Base-by-base conservation (phyloP, 2,329 filamentous ascomycete genomes). In the Fusarium begoniae region DNA sequence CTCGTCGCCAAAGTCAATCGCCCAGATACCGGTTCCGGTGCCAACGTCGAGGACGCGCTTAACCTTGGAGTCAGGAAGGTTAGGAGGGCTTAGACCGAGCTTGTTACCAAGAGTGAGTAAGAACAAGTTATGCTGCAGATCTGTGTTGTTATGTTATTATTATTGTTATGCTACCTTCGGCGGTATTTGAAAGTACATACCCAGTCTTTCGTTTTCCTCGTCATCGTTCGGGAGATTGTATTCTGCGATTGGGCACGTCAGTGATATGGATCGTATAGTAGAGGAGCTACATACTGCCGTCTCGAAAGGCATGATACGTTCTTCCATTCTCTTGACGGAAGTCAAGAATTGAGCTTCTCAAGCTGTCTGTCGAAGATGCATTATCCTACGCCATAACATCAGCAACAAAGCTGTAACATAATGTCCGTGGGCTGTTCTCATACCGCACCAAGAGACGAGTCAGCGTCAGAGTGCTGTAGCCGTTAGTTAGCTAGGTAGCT, bases 41-140 rank as follows among this genome's bases (percentile, higher is more conserved):
- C 67, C 67, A n/a, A 70, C 37, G 35, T 70, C 67, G 0, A 70
- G 66, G n/a, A 70, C 67, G 4, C 67, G 67, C 8, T 70, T 48
- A 1, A 60, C 66, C 0, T 50, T 37, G 5, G 59, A 55, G 5
- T 50, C 38, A 2, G 59, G 32, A 6, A 28, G 47, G 5, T 64
- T 65, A 0, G 66, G 67, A 2, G 67, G 67, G 18, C 66, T 70
- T 6, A 70, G 30, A 12, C 67, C 67, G 15, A 70, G 66, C 12
- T 70, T 70, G 26, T 70, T 70, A 2, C 59, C 43, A 7, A 70
- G 60, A 1, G 67, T 70, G 2, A 70, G 32, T 18, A 70, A 38
- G 18, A 70, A 65, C 5, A 70, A 8, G 26, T 70, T 70, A 13
- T 70, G 67, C 28, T 70, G 66, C 1, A 70, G 66, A 28, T 70